A percentile compares a stretch with the other conserved stretches of the same genome.
Conservation (phyloP, 148 eudicot species). For the Selenicereus undatus region DNA sequence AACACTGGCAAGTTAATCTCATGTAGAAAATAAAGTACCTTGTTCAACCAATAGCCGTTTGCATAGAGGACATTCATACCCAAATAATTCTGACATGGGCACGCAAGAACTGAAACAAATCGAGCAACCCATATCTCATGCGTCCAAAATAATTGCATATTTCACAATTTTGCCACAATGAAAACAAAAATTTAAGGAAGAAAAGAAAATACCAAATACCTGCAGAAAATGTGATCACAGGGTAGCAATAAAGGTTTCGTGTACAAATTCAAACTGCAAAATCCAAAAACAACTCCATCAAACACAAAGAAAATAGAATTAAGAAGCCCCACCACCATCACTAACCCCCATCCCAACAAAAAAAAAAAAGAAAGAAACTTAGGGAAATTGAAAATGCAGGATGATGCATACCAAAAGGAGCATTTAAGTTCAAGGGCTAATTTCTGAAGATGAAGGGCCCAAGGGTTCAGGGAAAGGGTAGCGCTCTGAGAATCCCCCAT, state of each 20-base stretch:
- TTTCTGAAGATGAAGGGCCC: slow-evolving; percentile 70
- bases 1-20: no score
- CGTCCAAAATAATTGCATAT: neutral
- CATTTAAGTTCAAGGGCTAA: slow-evolving; percentile 88
- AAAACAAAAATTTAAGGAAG: neutral
- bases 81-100: slow-evolving; percentile 27
- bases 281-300: neutral
- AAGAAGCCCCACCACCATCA: neutral
- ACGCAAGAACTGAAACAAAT: slow-evolving; percentile 43
- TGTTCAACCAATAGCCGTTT: slow-evolving; percentile 31
- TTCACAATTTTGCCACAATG: no score
- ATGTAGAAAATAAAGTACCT: slow-evolving; percentile 30
- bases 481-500: slow-evolving; percentile 51
- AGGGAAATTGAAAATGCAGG: neutral
- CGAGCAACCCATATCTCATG: slow-evolving; percentile 3
- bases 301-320: neutral
- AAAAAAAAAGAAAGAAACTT: neutral
- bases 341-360: neutral
- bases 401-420: slow-evolving; percentile 52
- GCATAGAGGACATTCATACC: slow-evolving; percentile 51
- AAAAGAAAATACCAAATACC: slow-evolving; percentile 26
- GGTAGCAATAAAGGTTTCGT: slow-evolving; percentile 68
- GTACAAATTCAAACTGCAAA: slow-evolving; percentile 58
- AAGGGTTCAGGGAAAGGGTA: slow-evolving; percentile 58
- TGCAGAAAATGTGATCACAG: slow-evolving; percentile 80